Conservation (phyloP, 108 stramenopile genomes). For the Stephanodiscus minutulus region DNA sequence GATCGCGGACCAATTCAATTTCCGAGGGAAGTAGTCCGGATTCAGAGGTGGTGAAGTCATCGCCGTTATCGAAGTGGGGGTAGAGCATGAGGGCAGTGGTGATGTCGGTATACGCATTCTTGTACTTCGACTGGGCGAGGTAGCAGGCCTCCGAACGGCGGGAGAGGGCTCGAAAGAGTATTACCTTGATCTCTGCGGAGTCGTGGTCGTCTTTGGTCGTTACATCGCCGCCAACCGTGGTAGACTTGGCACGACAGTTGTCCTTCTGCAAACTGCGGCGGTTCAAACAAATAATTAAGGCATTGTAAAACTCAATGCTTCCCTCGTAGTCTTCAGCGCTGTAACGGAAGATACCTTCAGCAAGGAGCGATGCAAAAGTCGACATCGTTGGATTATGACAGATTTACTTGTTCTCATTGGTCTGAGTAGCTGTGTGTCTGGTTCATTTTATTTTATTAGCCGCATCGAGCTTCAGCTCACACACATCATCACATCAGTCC, state of each 20-base stretch:
- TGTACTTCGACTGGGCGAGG: constrained; percentile 60
- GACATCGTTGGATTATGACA: background rate
- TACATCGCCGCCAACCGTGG: background rate
- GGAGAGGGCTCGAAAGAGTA: constrained; percentile 60
- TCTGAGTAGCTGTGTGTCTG: too few species aligned
- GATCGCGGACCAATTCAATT: constrained; percentile 27
- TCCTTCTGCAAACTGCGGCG: background rate
- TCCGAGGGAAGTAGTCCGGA: constrained; percentile 7
- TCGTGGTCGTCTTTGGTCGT: background rate
- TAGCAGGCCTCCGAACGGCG: constrained; percentile 72
- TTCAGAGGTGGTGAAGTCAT: constrained; percentile 31
- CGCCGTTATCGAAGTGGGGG: constrained; percentile 1
- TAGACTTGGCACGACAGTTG: background rate
- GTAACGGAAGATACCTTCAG: background rate
- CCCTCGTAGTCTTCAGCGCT: background rate
- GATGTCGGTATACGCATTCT: constrained; percentile 75
- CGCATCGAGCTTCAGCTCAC: too few species aligned
- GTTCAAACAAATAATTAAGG: background rate
- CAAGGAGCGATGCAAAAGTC: background rate
- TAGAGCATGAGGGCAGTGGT: constrained; percentile 54
- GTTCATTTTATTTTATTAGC: too few species aligned
- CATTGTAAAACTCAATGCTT: background rate
- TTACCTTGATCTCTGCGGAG: constrained; percentile 11
- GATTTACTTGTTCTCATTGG: background rate
- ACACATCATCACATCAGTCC: too few species aligned